Base-by-base conservation (phyloP, 805 yeast species). In the Citeromyces matritensis region DNA sequence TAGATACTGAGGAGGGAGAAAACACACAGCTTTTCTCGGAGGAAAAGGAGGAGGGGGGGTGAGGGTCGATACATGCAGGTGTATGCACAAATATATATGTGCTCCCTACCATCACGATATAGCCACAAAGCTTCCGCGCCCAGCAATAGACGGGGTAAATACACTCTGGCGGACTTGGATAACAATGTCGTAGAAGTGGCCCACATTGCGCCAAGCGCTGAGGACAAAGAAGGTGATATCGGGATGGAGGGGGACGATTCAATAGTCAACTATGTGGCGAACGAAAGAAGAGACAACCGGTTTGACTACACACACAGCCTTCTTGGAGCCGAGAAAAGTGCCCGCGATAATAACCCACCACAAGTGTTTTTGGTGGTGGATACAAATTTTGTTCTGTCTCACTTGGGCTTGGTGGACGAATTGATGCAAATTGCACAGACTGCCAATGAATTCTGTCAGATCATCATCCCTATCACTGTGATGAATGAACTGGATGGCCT, bases 401-500 rank as follows among this genome's bases (percentile, higher is more conserved):
- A 84, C 45, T 49, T 83, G 28, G 49, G 57, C 12, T 51, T 81
- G 1, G 39, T 85, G 6, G 72, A 77, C 30, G 63, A 62, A 1
- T 45, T 86, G 15, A 48, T 63, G 3, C 42, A 42, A 2, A 34
- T 67, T 6, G 36, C 49, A 9, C 47, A 47, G 30, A 13, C n/a
- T 7, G 15, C 7, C 4, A 11, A 15, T 5, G 21, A 13, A 7
- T 26, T 26, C n/a, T 17, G 21, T 17, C 38, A 39, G 17, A 56
- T 86, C 2, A 57, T 86, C 0, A 58, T 86, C 3, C 97, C 97
- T 0, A 55, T 55, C 4, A 68, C 74, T 1, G 91, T 78, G 3
- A 57, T 82, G 9, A 60, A 57, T 26, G 97, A 86, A 46, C 58
- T 86, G n/a, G 96, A 86, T 51, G 86, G 86, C 0, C 56, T 86